phyloP scores from a whole-genome alignment of 1,139 yeast species.

The Blastobotrys elegans region DNA sequence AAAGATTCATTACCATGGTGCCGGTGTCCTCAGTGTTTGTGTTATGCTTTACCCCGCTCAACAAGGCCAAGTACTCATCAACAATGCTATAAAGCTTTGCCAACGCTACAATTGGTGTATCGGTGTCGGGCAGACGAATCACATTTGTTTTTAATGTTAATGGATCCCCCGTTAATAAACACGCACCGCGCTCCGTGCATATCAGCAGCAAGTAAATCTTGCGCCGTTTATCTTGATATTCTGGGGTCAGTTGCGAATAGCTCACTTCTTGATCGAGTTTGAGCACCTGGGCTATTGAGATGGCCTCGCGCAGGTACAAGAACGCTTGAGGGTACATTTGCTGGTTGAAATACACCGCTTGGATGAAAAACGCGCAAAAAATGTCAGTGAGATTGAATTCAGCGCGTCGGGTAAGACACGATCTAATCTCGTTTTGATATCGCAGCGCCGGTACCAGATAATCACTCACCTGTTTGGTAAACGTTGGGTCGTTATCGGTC shows the following conservation, averaged over 20 bases:
- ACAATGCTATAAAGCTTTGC: slow-evolving; percentile 17
- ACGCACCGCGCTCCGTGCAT: slow-evolving; percentile 19
- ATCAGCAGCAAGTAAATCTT: slow-evolving; percentile 16
- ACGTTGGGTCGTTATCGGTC: slow-evolving; percentile 1
- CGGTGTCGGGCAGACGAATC: slow-evolving; percentile 13
- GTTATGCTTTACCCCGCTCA: background rate
- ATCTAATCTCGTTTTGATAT: slow-evolving; percentile 2
- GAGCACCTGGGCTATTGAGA: slow-evolving; percentile 19
- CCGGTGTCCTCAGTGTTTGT: background rate
- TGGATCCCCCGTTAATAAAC: slow-evolving; percentile 14
- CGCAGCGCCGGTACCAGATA: slow-evolving; percentile 1
- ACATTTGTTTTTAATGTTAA: slow-evolving; percentile 6
- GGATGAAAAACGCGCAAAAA: slow-evolving; percentile 16
- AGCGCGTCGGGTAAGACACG: slow-evolving; percentile 4
- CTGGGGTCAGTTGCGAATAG: slow-evolving; percentile 11
- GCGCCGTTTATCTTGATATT: slow-evolving; percentile 11
- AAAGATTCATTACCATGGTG: background rate
- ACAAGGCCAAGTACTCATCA: slow-evolving; percentile 13
- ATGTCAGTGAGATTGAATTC: background rate
- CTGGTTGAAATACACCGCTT: slow-evolving; percentile 15
- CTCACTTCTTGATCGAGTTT: slow-evolving; percentile 17
- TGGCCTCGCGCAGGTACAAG: slow-evolving; percentile 17
- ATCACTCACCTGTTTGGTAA: background rate
- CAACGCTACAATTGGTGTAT: slow-evolving; percentile 4
- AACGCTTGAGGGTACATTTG: slow-evolving; percentile 14